Evolutionary conservation across 2,329 filamentous ascomycete species (phyloP).

Genomic region (Geosmithia morbida): DNA sequence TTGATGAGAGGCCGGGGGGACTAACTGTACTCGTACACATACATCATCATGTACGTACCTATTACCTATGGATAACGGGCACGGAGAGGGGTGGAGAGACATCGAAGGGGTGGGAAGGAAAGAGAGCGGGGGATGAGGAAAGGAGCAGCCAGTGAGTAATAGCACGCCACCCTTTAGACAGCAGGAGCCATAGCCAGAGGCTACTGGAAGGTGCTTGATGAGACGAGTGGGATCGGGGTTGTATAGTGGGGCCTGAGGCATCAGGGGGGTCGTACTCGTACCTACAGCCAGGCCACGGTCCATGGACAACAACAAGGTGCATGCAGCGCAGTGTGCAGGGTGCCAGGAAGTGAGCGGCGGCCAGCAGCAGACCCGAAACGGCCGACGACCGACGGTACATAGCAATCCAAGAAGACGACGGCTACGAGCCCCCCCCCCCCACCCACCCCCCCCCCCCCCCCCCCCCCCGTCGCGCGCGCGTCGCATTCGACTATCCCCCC

Average conservation of each 20-base stretch:
- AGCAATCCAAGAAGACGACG: too few species aligned
- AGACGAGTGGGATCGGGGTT: background rate
- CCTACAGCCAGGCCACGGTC: too few species aligned
- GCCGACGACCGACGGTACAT: background rate
- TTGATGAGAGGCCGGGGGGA: conserved; percentile 1
- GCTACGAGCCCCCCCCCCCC: too few species aligned
- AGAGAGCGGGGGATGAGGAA: background rate
- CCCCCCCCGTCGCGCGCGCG: too few species aligned
- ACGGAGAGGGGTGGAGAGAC: background rate
- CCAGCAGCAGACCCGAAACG: background rate
- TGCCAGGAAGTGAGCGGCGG: background rate
- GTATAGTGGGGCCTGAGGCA: background rate
- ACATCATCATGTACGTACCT: background rate
- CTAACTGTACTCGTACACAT: background rate
- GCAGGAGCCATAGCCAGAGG: background rate
- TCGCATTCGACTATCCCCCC: too few species aligned
- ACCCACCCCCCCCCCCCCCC: too few species aligned
- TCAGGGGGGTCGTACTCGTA: background rate
- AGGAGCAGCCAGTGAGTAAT: background rate
- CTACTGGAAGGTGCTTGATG: background rate
- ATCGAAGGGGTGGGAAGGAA: background rate
- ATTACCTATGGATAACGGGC: background rate
- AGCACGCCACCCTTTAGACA: background rate
- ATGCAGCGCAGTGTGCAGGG: too few species aligned
- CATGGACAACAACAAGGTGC: too few species aligned